Percentiles rank a stretch among this genome's conserved stretches.
These are phyloP conservation scores for Epichloe scottii DNA, from an alignment of 2,329 filamentous ascomycete genomes.

Conservation along the genomic window DNA sequence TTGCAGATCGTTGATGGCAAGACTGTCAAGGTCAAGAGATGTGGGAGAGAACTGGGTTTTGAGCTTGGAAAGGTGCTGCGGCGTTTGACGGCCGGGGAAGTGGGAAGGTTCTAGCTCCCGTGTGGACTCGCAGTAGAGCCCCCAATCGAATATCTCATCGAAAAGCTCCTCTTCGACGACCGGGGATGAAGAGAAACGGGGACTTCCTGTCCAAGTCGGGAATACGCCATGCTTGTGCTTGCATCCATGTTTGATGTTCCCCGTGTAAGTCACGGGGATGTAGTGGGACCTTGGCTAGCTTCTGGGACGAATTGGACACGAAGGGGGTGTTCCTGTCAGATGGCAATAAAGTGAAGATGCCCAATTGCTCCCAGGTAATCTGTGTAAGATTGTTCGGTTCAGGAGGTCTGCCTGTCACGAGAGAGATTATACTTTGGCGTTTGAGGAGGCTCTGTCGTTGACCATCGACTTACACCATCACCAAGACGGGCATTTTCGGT, in stretches of 20 bases:
- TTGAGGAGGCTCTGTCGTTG: conserved; percentile 21
- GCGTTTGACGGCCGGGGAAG: conserved; percentile 17
- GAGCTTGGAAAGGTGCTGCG: conserved; percentile 20
- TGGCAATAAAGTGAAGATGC: conserved; percentile 27
- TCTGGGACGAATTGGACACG: conserved; percentile 24
- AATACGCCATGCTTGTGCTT: conserved; percentile 19
- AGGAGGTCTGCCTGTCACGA: conserved; percentile 24
- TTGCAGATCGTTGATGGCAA: conserved; percentile 19
- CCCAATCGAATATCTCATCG: conserved; percentile 26
- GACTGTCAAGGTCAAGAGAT: conserved; percentile 17
- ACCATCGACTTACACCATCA: conserved; percentile 27
- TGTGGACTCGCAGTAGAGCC: conserved; percentile 21
- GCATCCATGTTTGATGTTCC: conserved; percentile 25
- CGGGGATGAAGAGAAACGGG: conserved; percentile 23
- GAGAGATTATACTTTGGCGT: conserved; percentile 27
- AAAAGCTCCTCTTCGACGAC: conserved; percentile 23
- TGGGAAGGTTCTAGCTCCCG: conserved; percentile 18
- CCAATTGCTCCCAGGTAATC: conserved; percentile 24
- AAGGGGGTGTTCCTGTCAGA: conserved; percentile 20
- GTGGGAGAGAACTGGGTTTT: conserved; percentile 21
- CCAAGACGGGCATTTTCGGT: conserved; percentile 20
- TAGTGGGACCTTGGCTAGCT: conserved; percentile 29
- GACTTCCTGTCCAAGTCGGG: conserved; percentile 24
- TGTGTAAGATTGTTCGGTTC: conserved; percentile 28
- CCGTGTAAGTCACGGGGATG: conserved; percentile 28